Evolutionary conservation across 495 filamentous ascomycete genomes (phyloP), one percentile per base, ranked within the genome.

Genomic region (Neurospora sublineolata): DNA sequence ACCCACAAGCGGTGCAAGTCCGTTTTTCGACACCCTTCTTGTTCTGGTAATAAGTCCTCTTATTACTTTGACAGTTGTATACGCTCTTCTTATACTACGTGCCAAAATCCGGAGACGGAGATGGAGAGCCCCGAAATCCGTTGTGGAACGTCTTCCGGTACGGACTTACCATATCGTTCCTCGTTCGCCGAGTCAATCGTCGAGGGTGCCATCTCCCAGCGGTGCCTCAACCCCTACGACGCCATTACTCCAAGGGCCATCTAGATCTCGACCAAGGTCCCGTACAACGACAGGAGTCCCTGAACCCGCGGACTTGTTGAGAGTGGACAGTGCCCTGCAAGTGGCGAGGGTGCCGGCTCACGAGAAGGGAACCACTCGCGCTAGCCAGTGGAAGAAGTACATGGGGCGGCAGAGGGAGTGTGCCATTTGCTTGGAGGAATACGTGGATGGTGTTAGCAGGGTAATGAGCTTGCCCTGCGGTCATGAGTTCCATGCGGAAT

Each of bases 401-500:
- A 94, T 90, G 78, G 91, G 92, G 60, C 88, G 91, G 70, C 93
- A 97, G 79, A 87, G 92, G 2, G 95, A 98, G 79, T 99, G 95
- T 77, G 95, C 97, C n/a, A 94, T 99, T 33, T 99, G 95, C 74
- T 83, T 98, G 68, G 95, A 99, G 81, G 96, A 99, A 76, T 99
- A 98, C 79, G 84, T 97, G 20, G 96, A 97, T 79, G 94, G 95
- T 37, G 89, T 98, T 75, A 97, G 93, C 78, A 84, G 88, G 71
- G 96, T 99, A 20, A 99, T 99, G 95, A 97, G 92, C 75, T 83
- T 99, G 69, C 95, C 95, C n/a, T 99, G 95, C 81, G 95, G 95
- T 30, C 95, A 99, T 78, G 95, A 99, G 77, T 99, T 99, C 80
- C 95, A 99, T 79, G 94, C 85, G 41, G 94, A 95, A 76, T 99